Base-by-base conservation (phyloP, 1,139 yeast genomes). In the Casaregolazyma lundiana region DNA sequence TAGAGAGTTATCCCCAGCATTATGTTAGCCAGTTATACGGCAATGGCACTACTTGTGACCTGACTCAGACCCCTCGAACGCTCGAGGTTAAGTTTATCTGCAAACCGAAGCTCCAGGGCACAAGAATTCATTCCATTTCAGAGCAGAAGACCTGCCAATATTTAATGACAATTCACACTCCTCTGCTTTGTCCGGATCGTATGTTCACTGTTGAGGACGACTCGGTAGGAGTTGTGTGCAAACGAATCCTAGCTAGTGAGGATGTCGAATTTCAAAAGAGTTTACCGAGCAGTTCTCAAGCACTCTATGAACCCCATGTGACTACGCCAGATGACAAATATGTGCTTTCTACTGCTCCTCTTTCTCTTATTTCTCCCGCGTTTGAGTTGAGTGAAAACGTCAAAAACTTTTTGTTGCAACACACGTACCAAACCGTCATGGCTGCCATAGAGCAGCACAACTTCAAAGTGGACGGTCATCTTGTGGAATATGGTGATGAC, bases 121-220 rank as follows among this genome's bases (percentile, higher is more conserved):
- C 56, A 11, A 51, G 54, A 3, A 64, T 80, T 2, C 67, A 67
- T 15, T 72, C 73, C 50, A 75, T 83, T 0, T 70, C 69, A 44
- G 97, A 90, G 64, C 69, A 78, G 44, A 76, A 75, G 51, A 83
- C 92, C 0, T 89, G 97, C 62, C 78, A 78, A 41, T 88, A 88
- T 58, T 74, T 75, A 53, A 73, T 83, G 62, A 71, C 71, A n/a
- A 66, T 88, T 1, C 72, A 74, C 39, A 69, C 83, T 1, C 82
- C 85, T 0, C 67, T 69, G 5, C 66, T 87, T 18, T 89, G 96
- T 62, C 57, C 61, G 11, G 66, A 77, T 41, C 71, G 70, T 4
- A 72, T 75, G 35, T 80, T 84, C 53, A 57, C 59, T 20, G 59
- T 58, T 13, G 70, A 67, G 19, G 73, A 71, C 17, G 64, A 66